Conservation (phyloP, 495 filamentous ascomycete genomes). For the Trypethelium eluteriae region DNA sequence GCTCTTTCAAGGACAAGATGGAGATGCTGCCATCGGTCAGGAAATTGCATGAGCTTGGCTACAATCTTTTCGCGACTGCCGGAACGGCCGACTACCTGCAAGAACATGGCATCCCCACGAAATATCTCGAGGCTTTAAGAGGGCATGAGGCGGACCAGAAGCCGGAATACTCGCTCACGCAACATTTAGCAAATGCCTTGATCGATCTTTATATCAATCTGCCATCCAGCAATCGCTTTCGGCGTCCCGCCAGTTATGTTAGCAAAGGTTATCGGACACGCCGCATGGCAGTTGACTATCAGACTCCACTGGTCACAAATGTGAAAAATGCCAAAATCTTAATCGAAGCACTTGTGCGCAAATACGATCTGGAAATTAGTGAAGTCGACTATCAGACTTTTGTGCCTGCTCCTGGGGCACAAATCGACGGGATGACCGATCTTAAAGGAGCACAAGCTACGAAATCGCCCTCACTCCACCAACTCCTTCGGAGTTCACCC, state of each 20-base stretch:
- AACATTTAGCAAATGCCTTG: constrained; percentile 91
- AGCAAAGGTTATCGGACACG: constrained; percentile 91
- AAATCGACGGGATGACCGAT: background rate
- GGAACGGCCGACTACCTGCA: constrained; percentile 94
- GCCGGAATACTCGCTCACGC: constrained; percentile 89
- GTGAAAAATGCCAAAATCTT: constrained; percentile 98
- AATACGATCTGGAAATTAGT: constrained; percentile 73
- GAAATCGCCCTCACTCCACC: constrained; percentile 51
- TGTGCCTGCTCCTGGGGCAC: constrained; percentile 17
- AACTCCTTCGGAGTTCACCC: constrained; percentile 67
- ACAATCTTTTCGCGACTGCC: constrained; percentile 89
- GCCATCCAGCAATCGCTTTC: constrained; percentile 93
- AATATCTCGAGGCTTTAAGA: constrained; percentile 80
- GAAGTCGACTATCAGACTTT: constrained; percentile 81
- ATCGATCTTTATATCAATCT: constrained; percentile 99
- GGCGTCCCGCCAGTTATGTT: constrained; percentile 95
- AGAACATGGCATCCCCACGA: constrained; percentile 79
- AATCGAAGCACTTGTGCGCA: constrained; percentile 84
- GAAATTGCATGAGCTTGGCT: constrained; percentile 80
- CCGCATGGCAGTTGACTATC: constrained; percentile 97
- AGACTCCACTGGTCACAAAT: constrained; percentile 93
- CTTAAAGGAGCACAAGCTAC: constrained; percentile 13
- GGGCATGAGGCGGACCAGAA: constrained; percentile 66
- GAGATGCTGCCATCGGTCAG: constrained; percentile 91
- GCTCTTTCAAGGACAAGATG: constrained; percentile 93